phyloP scores from a whole-genome alignment of 768 basidiomycete genomes.

The Termitomyces sp. region DNA sequence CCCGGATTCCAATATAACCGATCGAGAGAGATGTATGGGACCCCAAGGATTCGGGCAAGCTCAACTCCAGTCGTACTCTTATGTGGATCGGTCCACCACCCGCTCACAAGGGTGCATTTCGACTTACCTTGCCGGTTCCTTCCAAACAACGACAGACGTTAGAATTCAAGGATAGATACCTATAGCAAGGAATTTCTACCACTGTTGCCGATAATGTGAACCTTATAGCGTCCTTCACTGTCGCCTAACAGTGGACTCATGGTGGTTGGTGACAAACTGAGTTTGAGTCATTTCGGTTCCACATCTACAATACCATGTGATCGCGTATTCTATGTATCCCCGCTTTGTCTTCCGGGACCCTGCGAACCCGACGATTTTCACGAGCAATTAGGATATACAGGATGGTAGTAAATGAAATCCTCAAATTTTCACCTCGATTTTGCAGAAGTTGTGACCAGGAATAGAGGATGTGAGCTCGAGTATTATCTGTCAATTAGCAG shows the following conservation, averaged over 20 bases:
- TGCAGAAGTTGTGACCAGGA: background rate
- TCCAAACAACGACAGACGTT: background rate
- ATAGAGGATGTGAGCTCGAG: too few relatives aligned
- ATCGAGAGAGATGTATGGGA: conserved; percentile 46
- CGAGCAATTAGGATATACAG: background rate
- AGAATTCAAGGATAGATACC: background rate
- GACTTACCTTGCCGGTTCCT: conserved; percentile 27
- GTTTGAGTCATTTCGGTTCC: background rate
- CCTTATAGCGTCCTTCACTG: conserved; percentile 35
- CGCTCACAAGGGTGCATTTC: background rate
- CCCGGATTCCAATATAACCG: conserved; percentile 41
- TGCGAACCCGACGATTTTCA: background rate
- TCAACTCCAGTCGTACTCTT: conserved; percentile 44
- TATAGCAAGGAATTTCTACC: conserved; percentile 7
- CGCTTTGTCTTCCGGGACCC: too few relatives aligned
- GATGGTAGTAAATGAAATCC: too few relatives aligned
- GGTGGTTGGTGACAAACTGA: background rate
- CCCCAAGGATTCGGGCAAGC: conserved; percentile 35
- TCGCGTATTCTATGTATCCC: background rate
- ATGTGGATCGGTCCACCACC: background rate
- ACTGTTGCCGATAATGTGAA: conserved; percentile 45
- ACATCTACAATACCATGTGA: background rate
- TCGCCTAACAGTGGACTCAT: conserved; percentile 34
- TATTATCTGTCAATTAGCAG: background rate
- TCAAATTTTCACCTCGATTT: background rate